Evolutionary conservation across 129 eudicot species (phyloP).

Genomic region (Heracleum sosnowskyi): DNA sequence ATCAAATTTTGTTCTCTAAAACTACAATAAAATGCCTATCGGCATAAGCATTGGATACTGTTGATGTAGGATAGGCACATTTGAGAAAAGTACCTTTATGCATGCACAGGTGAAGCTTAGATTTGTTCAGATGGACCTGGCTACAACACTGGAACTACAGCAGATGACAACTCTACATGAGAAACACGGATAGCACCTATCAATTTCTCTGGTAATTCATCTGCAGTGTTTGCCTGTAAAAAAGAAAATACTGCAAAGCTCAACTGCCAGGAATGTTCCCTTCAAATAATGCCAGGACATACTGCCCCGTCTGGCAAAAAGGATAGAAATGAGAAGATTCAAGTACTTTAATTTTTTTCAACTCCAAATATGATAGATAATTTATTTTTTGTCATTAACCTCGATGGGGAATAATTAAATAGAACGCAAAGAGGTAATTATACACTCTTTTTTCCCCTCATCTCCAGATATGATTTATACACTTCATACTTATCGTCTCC

Average conservation of each 20-base stretch:
- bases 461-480: not conserved
- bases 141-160: constrained; percentile 68
- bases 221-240: constrained; percentile 72
- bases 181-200: constrained; percentile 88
- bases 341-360: not conserved
- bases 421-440: too few species aligned
- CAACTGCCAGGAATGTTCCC: not conserved
- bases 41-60: not conserved
- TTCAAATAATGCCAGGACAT: not conserved
- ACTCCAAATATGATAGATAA: not conserved
- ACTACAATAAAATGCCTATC: too few species aligned
- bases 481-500: too few species aligned
- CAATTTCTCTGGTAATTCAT: constrained; percentile 87
- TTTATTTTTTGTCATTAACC: not conserved
- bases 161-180: constrained; percentile 76
- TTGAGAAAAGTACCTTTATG: not conserved
- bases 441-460: not conserved
- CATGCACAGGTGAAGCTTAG: not conserved
- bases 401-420: too few species aligned
- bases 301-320: not conserved
- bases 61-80: not conserved
- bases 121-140: constrained; percentile 30
- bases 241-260: not conserved
- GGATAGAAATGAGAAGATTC: not conserved
- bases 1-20: too few species aligned